Conservation (phyloP, 2,329 filamentous ascomycete genomes). For the Curvularia sp. region DNA sequence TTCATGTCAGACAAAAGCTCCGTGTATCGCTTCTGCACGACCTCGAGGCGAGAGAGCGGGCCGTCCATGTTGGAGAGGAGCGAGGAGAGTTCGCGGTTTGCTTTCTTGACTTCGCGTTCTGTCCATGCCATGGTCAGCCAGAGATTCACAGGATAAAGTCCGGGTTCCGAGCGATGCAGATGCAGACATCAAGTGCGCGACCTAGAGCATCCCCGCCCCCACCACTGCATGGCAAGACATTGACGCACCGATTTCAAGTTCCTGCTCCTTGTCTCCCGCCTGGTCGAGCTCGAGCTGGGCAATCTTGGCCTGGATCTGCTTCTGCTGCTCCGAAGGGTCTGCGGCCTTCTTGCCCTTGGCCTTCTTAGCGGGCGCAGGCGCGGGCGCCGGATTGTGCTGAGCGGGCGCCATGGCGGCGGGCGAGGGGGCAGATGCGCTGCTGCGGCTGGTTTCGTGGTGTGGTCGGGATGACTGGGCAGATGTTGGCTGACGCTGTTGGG, state of each 20-base stretch:
- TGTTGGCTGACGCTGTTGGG: slow-evolving; percentile 46
- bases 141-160: slow-evolving; percentile 17
- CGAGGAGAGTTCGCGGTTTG: slow-evolving; percentile 86
- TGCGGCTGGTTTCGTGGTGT: slow-evolving; percentile 53
- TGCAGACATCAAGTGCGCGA: slow-evolving; percentile 18
- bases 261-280: slow-evolving; percentile 92
- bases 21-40: slow-evolving; percentile 87
- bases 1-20: slow-evolving; percentile 96
- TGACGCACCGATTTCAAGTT: slow-evolving; percentile 84
- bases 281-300: slow-evolving; percentile 94
- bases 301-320: slow-evolving; percentile 90
- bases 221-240: slow-evolving; percentile 12
- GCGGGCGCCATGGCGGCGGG: slow-evolving; percentile 55
- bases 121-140: slow-evolving; percentile 45
- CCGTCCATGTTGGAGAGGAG: slow-evolving; percentile 88
- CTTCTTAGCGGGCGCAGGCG: slow-evolving; percentile 71
- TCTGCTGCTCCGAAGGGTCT: slow-evolving; percentile 88
- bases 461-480: slow-evolving; percentile 38
- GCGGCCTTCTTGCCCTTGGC: slow-evolving; percentile 82
- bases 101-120: slow-evolving; percentile 95
- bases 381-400: slow-evolving; percentile 58
- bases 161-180: slow-evolving; percentile 12
- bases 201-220: slow-evolving; percentile 11
- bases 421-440: slow-evolving; percentile 49
- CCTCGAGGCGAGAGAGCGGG: slow-evolving; percentile 88